These are phyloP conservation scores for Kurtzmaniella natalensis DNA, from an alignment of 1,139 yeast genomes.

Conservation along the genomic window DNA sequence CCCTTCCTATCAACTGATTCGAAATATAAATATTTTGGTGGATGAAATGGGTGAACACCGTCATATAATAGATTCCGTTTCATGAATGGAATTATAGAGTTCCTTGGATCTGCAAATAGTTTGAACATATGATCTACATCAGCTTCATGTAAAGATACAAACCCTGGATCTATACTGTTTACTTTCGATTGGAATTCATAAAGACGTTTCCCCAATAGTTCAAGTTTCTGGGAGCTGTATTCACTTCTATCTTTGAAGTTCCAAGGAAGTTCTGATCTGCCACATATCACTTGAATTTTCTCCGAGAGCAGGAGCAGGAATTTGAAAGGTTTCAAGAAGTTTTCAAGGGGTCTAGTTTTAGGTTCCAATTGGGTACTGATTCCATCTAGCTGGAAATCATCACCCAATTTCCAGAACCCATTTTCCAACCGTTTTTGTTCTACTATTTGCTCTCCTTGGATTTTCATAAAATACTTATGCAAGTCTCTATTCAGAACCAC, in stretches of 20 bases:
- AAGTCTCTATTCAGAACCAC: constrained; percentile 17
- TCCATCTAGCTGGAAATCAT: neutral
- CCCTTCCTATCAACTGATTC: constrained; percentile 9
- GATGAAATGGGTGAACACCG: constrained; percentile 27
- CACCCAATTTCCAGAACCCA: neutral
- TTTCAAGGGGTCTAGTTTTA: neutral
- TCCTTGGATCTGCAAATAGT: constrained; percentile 16
- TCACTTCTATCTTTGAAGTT: constrained; percentile 2
- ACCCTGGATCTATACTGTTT: constrained; percentile 19
- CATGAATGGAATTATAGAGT: constrained; percentile 30
- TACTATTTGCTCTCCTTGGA: neutral
- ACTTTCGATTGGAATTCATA: constrained; percentile 18
- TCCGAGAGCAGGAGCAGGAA: constrained; percentile 22
- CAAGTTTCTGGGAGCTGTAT: constrained; percentile 14
- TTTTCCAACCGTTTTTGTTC: neutral
- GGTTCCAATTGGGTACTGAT: neutral
- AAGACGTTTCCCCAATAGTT: constrained; percentile 18
- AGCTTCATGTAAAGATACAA: constrained; percentile 23
- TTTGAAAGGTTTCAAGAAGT: constrained; percentile 3
- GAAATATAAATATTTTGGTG: constrained; percentile 14
- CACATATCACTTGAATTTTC: constrained; percentile 19
- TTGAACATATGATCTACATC: constrained; percentile 22
- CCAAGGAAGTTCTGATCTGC: constrained; percentile 14
- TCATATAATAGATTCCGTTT: constrained; percentile 23
- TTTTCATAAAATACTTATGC: constrained; percentile 4